These are phyloP conservation scores for Podaxis rugospora DNA, from an alignment of 768 basidiomycete genomes.

Conservation along the genomic window DNA sequence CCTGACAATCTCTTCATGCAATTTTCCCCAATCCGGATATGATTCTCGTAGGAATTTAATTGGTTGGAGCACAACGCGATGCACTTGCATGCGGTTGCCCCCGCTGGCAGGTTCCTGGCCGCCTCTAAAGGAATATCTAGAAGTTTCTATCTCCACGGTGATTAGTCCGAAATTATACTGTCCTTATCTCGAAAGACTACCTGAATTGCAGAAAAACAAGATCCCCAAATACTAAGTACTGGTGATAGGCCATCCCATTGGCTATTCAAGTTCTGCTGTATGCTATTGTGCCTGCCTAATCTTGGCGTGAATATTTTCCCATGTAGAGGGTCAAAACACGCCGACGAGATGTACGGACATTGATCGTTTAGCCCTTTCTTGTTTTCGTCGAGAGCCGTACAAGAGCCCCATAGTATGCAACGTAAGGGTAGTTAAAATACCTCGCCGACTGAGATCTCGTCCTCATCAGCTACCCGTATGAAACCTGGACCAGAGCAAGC, in stretches of 20 bases:
- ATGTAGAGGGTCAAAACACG: not conserved
- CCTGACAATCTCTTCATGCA: not conserved
- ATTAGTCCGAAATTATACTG: not conserved
- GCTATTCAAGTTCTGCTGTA: too few relatives aligned
- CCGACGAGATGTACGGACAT: not conserved
- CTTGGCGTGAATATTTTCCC: not conserved
- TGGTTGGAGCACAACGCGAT: not conserved
- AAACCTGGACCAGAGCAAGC: not conserved
- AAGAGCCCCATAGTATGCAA: not conserved
- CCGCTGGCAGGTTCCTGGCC: not conserved
- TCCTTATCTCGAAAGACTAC: too few relatives aligned
- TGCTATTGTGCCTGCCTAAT: too few relatives aligned
- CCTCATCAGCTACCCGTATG: not conserved
- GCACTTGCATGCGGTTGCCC: not conserved
- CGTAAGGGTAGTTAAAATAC: conserved; percentile 1
- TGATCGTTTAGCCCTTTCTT: not conserved
- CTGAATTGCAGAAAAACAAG: too few relatives aligned
- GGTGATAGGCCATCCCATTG: too few relatives aligned
- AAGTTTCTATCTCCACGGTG: conserved; percentile 2
- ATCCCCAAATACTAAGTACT: too few relatives aligned
- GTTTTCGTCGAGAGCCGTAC: conserved; percentile 1
- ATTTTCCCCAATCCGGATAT: not conserved
- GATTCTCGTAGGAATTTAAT: not conserved
- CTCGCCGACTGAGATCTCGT: not conserved
- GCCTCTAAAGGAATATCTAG: not conserved